Evolutionary conservation across 1,284 basidiomycete genomes (phyloP).

Genomic region (Moniliophthora roreri): DNA sequence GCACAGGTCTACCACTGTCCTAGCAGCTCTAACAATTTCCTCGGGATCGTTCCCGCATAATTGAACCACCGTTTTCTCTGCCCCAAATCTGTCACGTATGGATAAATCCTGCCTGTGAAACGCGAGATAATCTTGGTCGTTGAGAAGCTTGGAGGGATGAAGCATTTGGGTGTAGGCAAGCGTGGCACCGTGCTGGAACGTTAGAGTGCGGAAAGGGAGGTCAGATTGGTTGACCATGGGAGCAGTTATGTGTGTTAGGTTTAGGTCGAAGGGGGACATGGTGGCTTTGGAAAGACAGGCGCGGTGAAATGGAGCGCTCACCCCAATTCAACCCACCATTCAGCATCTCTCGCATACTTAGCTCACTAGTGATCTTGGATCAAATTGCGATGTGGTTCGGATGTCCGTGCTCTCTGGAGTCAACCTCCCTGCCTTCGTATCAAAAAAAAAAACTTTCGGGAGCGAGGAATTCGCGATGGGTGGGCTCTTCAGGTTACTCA

Average conservation of each 20-base stretch:
- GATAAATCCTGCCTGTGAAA: conserved; percentile 55
- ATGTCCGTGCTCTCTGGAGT: too few relatives aligned
- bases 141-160: conserved; percentile 52
- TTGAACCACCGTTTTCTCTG: conserved; percentile 64
- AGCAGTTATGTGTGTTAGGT: conserved; percentile 49
- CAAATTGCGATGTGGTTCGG: too few relatives aligned
- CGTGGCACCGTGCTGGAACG: conserved; percentile 58
- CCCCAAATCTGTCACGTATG: conserved; percentile 26
- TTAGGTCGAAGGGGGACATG: background rate
- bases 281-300: too few relatives aligned
- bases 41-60: conserved; percentile 69
- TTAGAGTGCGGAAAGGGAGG: conserved; percentile 64
- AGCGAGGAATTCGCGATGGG: too few relatives aligned
- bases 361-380: too few relatives aligned
- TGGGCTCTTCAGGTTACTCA: too few relatives aligned
- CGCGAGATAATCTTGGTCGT: conserved; percentile 61
- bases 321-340: too few relatives aligned
- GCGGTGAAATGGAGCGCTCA: too few relatives aligned
- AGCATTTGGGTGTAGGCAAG: conserved; percentile 75
- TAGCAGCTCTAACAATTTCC: conserved; percentile 54
- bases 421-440: too few relatives aligned
- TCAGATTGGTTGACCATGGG: conserved; percentile 79
- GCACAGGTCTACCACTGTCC: conserved; percentile 54
- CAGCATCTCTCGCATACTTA: too few relatives aligned
- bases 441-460: too few relatives aligned